Base-by-base conservation (phyloP, 352 stramenopile genomes). In the Pythium chondricola region DNA sequence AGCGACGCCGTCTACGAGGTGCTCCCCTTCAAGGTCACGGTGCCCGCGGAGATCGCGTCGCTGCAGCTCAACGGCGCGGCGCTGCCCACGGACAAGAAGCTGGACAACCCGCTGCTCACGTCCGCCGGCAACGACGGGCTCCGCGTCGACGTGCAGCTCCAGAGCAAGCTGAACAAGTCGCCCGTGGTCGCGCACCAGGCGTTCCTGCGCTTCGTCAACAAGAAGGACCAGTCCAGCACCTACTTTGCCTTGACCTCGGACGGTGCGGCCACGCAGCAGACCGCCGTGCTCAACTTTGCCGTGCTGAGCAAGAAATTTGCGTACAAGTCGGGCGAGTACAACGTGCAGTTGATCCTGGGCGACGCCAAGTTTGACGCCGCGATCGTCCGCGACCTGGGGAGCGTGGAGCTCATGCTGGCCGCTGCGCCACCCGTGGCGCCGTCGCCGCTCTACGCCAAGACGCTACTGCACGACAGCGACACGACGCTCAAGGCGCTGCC, bases 361-460 rank as follows among this genome's bases (percentile, higher is more conserved):
- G 77, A 88, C 21, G 65, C 76, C 6, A 82, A 67, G n/a, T 93
- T 93, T 38, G 74, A 90, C 43, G 47, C 62, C 40, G 66, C 79
- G 2, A 67, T 94, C 30, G 71, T 85, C 42, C 88, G 77, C 58
- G 58, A 87, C 20, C 48, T 95, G 4, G 85, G 85, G 39, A 45
- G 50, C 9, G 69, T 94, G 18, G 63, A 86, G 35, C 64, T 96
- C 32, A 60, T 78, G 48, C 69, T 96, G 32, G 74, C 50, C 14
- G 71, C 76, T 3, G 72, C 63, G 32, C 77, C 78, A 24, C 77
- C 81, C 21, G 54, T 68, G 39, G 67, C 65, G 21, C 67, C 75
- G 5, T 89, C 78, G n/a, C 80, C 83, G 31, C 68, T 96, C 14
- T 96, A 96, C 65, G 73, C 83, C 29, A 93, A 92, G 60, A 64